Conservation (phyloP, 1,139 yeast species). For the Hansenula lynferdii region DNA sequence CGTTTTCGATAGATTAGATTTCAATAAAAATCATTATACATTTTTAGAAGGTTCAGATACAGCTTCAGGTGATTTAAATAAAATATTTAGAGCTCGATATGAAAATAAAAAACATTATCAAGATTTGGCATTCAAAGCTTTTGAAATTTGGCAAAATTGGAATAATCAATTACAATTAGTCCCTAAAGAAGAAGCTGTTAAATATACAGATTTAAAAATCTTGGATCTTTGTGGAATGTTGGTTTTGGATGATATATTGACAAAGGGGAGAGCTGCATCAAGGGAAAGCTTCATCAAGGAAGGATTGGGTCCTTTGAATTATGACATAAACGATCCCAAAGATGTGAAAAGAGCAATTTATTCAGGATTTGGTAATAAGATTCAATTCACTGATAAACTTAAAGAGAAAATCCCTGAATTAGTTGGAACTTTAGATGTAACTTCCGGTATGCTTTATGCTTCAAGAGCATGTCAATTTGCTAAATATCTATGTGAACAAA, state of each 20-base stretch:
- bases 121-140: constrained; percentile 31
- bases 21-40: constrained; percentile 23
- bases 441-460: constrained; percentile 33
- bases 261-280: constrained; percentile 24
- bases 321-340: constrained; percentile 24
- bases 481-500: constrained; percentile 21
- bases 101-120: constrained; percentile 33
- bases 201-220: constrained; percentile 17
- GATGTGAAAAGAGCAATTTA: constrained; percentile 27
- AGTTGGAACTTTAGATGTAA: constrained; percentile 28
- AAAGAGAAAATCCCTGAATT: constrained; percentile 10
- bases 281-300: constrained; percentile 21
- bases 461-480: constrained; percentile 28
- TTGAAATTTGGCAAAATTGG: constrained; percentile 31
- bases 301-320: constrained; percentile 26
- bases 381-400: constrained; percentile 18
- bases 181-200: constrained; percentile 21
- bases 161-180: constrained; percentile 19
- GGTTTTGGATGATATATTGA: constrained; percentile 20
- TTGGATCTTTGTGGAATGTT: constrained; percentile 24
- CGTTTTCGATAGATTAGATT: constrained; percentile 27
- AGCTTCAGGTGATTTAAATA: constrained; percentile 37
- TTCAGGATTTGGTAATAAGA: constrained; percentile 23
- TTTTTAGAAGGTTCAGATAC: constrained; percentile 32
- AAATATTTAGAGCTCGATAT: constrained; percentile 35